Evolutionary conservation across 163 green algal species (phyloP), one percentile per base, ranked within the genome.

Genomic region (Prototheca wickerhamii): DNA sequence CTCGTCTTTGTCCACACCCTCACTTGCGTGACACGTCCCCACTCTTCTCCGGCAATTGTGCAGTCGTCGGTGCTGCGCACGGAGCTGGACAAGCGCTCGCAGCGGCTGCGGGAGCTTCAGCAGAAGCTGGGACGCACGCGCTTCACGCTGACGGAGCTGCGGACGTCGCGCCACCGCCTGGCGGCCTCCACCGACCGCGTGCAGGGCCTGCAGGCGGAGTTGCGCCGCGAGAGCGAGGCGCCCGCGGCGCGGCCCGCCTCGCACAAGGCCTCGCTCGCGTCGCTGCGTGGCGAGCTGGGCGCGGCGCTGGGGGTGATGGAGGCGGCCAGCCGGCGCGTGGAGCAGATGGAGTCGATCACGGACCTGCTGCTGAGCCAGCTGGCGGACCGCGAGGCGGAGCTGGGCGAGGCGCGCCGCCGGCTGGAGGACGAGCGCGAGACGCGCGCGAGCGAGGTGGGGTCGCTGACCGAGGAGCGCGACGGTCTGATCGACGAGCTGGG

Each of bases 291-390:
- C 5, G 70, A 77, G 54, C 65, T 77, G 30, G 25, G 55, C 46
- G 31, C 49, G 6, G 70, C 70, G 4, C 64, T 58, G 21, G 17
- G 30, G 20, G 61, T 70, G 32, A 77, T 77, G 70, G 18, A 18
- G 28, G 70, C 64, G 10, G 70, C 70, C 30, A 46, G 31, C 4
- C 32, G 44, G 3, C 64, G 70, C 33, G 72, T 74, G 40, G 66
- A 78, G 40, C 66, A 78, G 63, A 65, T 78, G 31, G 60, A 64
- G 58, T 15, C 20, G 25, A 61, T 78, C 4, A 65, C 56, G 3
- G 72, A 78, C 59, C 10, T 63, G 42, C 66, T 78, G 17, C 58
- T 78, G 7, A 26, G 20, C 17, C 65, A 72, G 34, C 56, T 72
- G 3, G 33, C 20, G 17, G 43, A 67, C 37, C 33, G 50, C 28